Evolutionary conservation across 176 grass and related monocot species (phyloP).

Genomic region (Metroxylon sagu): DNA sequence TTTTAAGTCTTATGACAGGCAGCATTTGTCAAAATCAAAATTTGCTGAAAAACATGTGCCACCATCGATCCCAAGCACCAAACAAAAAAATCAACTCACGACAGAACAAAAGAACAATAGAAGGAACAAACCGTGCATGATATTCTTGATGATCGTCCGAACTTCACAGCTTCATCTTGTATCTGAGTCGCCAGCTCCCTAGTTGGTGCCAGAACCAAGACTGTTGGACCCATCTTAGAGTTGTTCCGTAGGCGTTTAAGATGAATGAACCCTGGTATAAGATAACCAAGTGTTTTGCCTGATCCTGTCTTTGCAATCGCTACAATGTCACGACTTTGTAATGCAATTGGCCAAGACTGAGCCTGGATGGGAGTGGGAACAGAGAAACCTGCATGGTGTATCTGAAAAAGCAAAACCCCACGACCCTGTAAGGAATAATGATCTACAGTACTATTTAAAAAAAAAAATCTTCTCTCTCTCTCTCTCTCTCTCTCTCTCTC

Average conservation of each 20-base stretch:
- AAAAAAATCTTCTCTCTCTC: background rate
- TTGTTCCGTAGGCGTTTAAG: conserved; percentile 73
- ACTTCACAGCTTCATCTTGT: conserved; percentile 85
- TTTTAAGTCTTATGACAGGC: background rate
- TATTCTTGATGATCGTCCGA: conserved; percentile 79
- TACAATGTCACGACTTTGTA: conserved; percentile 85
- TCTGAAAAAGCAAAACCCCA: conserved; percentile 36
- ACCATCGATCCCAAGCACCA: background rate
- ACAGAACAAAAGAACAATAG: background rate
- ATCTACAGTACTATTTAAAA: background rate
- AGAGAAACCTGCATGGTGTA: conserved; percentile 76
- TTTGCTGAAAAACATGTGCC: background rate
- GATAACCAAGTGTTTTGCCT: conserved; percentile 93
- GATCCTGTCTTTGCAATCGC: conserved; percentile 98
- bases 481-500: background rate
- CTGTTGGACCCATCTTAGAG: conserved; percentile 69
- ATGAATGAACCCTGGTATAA: conserved; percentile 91
- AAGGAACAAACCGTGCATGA: conserved; percentile 70
- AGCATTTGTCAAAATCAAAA: background rate
- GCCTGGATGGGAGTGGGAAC: conserved; percentile 93
- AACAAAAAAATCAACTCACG: background rate
- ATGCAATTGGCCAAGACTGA: conserved; percentile 92
- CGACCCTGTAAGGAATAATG: conserved; percentile 11
- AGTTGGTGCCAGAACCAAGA: conserved; percentile 88
- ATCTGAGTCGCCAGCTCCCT: conserved; percentile 99